phyloP scores from a whole-genome alignment of 139 green algal species.

The Closterium sp. region DNA sequence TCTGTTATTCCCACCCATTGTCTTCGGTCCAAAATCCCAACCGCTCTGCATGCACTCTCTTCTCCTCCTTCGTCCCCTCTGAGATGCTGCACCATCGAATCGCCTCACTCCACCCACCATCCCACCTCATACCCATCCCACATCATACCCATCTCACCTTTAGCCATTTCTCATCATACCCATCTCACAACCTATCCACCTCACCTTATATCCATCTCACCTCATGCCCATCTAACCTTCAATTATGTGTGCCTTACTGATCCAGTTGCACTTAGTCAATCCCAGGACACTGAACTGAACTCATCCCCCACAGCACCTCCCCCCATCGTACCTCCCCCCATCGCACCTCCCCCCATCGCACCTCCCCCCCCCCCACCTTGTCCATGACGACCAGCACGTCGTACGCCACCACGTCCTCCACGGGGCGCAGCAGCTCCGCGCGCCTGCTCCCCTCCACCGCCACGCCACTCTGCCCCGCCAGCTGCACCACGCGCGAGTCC shows the following conservation, averaged over 20 bases:
- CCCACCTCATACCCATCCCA: background rate
- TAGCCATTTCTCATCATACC: no score
- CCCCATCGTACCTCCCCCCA: background rate
- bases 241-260: no score
- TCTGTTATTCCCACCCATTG: no score
- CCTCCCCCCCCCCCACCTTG: constrained; percentile 50
- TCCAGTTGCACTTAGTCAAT: background rate
- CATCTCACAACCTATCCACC: background rate
- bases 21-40: no score
- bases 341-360: background rate
- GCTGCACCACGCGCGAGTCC: constrained; percentile 50
- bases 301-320: background rate
- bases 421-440: constrained; percentile 61
- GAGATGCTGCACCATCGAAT: background rate
- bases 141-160: no score
- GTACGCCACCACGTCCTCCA: constrained; percentile 65
- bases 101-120: background rate
- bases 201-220: background rate
- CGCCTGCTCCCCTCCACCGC: constrained; percentile 29
- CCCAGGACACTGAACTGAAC: background rate
- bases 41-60: background rate
- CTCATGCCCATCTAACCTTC: no score
- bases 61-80: no score
- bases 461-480: constrained; percentile 48
- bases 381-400: constrained; percentile 81